Percentiles rank a stretch among this genome's conserved stretches.
Conservation (phyloP, 1,284 basidiomycete genomes). For the Leccinum pachyderme region DNA sequence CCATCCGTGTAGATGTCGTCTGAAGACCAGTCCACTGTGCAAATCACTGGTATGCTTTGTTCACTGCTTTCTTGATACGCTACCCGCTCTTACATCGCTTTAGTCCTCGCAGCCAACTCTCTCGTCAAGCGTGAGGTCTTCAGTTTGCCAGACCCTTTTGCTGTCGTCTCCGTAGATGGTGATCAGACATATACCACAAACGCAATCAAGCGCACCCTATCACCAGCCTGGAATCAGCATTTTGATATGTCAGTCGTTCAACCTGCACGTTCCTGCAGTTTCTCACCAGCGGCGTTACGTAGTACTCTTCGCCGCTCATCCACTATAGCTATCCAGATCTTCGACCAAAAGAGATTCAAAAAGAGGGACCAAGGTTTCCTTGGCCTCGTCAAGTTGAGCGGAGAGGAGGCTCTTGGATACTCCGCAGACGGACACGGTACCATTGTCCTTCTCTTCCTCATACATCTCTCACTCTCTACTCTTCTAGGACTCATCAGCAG, state of each 20-base stretch:
- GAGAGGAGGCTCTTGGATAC: slow-evolving; percentile 26
- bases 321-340: slow-evolving; percentile 93
- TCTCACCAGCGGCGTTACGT: slow-evolving; percentile 8
- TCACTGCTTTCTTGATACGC: neutral
- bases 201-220: slow-evolving; percentile 81
- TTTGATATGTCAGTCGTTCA: slow-evolving; percentile 77
- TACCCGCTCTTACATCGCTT: neutral
- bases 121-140: slow-evolving; percentile 90
- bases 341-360: slow-evolving; percentile 97
- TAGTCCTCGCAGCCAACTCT: slow-evolving; percentile 87
- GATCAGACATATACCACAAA: slow-evolving; percentile 93
- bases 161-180: slow-evolving; percentile 93
- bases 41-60: slow-evolving; percentile 25
- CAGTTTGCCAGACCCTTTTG: slow-evolving; percentile 93
- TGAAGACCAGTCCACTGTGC: slow-evolving; percentile 16
- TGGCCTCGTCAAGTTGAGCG: slow-evolving; percentile 30
- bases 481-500: slow-evolving; percentile 30
- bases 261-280: neutral
- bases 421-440: slow-evolving; percentile 32
- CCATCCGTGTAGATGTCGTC: slow-evolving; percentile 21
- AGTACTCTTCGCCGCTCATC: slow-evolving; percentile 89
- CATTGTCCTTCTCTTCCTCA: neutral
- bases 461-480: slow-evolving; percentile 11
- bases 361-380: slow-evolving; percentile 90
- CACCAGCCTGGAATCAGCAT: slow-evolving; percentile 91